Conservation (phyloP, 176 grass and related monocot genomes). For the Oryza glaberrima region DNA sequence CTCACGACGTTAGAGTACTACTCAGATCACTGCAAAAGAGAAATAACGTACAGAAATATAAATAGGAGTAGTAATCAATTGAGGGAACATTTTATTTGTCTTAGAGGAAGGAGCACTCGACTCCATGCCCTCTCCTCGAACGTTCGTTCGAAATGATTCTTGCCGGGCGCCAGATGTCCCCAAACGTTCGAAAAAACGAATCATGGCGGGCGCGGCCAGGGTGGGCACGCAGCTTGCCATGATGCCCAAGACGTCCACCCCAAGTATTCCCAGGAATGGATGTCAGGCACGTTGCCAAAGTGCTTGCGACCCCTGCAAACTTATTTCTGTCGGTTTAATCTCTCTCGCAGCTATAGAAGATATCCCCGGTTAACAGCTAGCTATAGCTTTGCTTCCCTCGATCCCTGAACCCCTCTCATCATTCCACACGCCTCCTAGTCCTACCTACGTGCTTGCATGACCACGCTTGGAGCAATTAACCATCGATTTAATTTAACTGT, state of each 20-base stretch:
- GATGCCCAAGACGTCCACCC: slow-evolving; percentile 43
- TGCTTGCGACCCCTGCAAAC: neutral
- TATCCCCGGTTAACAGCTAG: neutral
- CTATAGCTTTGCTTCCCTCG: neutral
- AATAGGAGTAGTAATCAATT: neutral
- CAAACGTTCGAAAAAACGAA: neutral
- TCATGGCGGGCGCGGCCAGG: neutral
- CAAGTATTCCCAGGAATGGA: slow-evolving; percentile 42
- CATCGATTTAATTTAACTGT: neutral
- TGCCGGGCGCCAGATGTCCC: slow-evolving; percentile 22
- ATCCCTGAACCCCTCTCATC: slow-evolving; percentile 17
- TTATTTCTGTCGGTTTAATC: slow-evolving; percentile 11
- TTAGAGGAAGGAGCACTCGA: neutral
- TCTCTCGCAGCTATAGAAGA: neutral
- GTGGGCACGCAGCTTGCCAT: neutral
- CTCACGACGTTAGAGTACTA: no score
- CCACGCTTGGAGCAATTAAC: neutral
- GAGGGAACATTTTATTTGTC: neutral
- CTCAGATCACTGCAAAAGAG: no score
- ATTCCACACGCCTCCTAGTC: slow-evolving; percentile 18
- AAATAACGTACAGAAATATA: neutral
- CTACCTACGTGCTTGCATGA: slow-evolving; percentile 1
- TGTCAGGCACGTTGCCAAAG: slow-evolving; percentile 65
- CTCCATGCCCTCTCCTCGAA: neutral
- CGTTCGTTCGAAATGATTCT: slow-evolving; percentile 34